Base-by-base conservation (phyloP, 768 basidiomycete genomes). In the Kwoniella bestiolae region DNA sequence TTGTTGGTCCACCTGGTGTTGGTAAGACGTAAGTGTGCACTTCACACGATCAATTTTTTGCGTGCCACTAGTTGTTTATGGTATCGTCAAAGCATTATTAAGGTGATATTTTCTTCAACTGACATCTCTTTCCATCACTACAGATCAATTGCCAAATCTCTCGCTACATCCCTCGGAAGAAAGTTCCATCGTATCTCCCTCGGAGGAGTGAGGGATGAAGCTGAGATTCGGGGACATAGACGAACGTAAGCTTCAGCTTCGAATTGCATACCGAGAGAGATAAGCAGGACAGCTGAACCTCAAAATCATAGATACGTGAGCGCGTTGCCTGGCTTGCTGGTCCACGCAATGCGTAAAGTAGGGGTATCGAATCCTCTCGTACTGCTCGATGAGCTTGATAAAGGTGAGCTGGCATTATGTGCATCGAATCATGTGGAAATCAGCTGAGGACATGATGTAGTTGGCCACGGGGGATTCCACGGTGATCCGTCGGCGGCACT, bases 161-260 rank as follows among this genome's bases (percentile, higher is more conserved):
- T 97, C 29, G 94, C 94, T 3, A 88, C 87, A 45, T 89, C 92
- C 0, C 85, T 96, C 8, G 85, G 86, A 26, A 83, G 93, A 47
- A 92, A 92, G 2, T 96, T 95, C 85, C 90, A 95, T 72, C 87
- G 94, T 11, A 94, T 96, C 68, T 90, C 91, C 1, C 85, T 96
- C 0, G 94, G 94, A 11, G 94, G 94, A 31, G 91, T 96, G 7
- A 85, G 94, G 2, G 94, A 97, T 73, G 94, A 97, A 80, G 94
- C 91, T 0, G 90, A 90, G 78, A 89, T 91, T 55, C 84, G 90
- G 50, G 89, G 89, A 1, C 90, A 91, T 70, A 81, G 85, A 76
- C 84, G 94, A 58, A 97, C 94, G 25, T 75, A 25, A 69, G 73
- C 56, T 44, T 18, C 23, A 29, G 26, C n/a, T 49, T 28, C 16